Conservation (phyloP, 2,329 filamentous ascomycete species). For the Colletotrichum karsti region DNA sequence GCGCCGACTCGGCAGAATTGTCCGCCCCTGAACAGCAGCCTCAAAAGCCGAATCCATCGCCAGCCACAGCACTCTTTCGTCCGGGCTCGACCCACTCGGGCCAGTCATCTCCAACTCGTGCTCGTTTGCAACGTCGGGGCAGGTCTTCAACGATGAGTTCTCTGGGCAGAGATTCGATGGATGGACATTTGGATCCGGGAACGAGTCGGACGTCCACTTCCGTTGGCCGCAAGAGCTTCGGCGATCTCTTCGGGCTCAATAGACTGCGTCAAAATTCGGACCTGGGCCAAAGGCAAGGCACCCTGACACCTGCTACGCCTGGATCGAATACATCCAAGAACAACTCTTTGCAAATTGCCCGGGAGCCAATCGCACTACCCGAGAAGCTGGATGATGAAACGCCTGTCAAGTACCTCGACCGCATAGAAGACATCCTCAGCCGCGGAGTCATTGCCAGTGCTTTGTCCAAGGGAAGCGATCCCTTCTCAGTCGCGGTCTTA, state of each 20-base stretch:
- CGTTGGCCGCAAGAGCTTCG: slow-evolving; percentile 92
- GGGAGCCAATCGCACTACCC: slow-evolving; percentile 77
- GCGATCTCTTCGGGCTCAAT: slow-evolving; percentile 82
- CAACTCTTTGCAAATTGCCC: slow-evolving; percentile 81
- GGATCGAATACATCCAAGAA: slow-evolving; percentile 78
- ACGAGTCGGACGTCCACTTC: slow-evolving; percentile 83
- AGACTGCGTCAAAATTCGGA: slow-evolving; percentile 87
- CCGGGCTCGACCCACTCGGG: slow-evolving; percentile 61
- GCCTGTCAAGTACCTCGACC: slow-evolving; percentile 85
- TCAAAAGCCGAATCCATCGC: slow-evolving; percentile 49
- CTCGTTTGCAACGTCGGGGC: slow-evolving; percentile 69
- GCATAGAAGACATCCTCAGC: slow-evolving; percentile 82
- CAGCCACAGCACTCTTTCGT: slow-evolving; percentile 59
- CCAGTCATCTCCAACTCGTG: slow-evolving; percentile 74
- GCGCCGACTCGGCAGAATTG: slow-evolving; percentile 35
- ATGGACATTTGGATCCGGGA: slow-evolving; percentile 73
- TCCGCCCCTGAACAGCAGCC: slow-evolving; percentile 37
- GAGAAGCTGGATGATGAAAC: slow-evolving; percentile 88
- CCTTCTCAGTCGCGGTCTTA: slow-evolving; percentile 83
- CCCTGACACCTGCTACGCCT: slow-evolving; percentile 75
- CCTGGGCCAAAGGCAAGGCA: slow-evolving; percentile 71
- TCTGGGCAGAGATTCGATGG: slow-evolving; percentile 75
- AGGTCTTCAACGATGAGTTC: slow-evolving; percentile 93
- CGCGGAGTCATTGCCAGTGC: slow-evolving; percentile 86
- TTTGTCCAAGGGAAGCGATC: slow-evolving; percentile 85